Conservation (phyloP, 2,329 filamentous ascomycete genomes). For the Calonectria henricotiae region DNA sequence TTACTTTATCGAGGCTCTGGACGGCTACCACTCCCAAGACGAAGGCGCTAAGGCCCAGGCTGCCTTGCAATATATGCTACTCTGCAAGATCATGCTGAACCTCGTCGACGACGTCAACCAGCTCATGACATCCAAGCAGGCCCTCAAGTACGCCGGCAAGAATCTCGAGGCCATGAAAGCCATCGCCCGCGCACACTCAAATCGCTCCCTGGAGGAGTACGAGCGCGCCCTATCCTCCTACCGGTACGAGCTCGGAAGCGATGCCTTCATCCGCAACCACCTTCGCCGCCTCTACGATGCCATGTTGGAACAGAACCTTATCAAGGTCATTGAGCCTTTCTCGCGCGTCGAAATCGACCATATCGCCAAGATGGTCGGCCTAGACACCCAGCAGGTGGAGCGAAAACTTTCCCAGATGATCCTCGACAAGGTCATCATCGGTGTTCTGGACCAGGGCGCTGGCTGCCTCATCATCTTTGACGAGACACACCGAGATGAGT, state of each 20-base stretch:
- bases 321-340: slow-evolving; percentile 99
- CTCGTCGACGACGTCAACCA: slow-evolving; percentile 95
- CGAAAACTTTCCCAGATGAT: slow-evolving; percentile 99
- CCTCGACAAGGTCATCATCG: slow-evolving; percentile 98
- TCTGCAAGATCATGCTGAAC: slow-evolving; percentile 99
- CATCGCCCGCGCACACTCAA: slow-evolving; percentile 93
- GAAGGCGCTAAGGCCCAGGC: slow-evolving; percentile 93
- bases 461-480: slow-evolving; percentile 98
- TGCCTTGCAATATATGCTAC: slow-evolving; percentile 98
- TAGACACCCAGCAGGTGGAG: slow-evolving; percentile 97
- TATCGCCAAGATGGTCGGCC: slow-evolving; percentile 96
- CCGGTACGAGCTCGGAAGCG: slow-evolving; percentile 93
- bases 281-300: slow-evolving; percentile 96
- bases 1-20: slow-evolving; percentile 99
- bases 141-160: slow-evolving; percentile 94
- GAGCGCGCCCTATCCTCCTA: slow-evolving; percentile 93
- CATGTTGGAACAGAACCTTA: slow-evolving; percentile 99
- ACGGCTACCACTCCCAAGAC: slow-evolving; percentile 96
- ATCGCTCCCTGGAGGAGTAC: slow-evolving; percentile 97
- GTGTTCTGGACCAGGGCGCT: slow-evolving; percentile 96
- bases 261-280: slow-evolving; percentile 97
- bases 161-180: slow-evolving; percentile 99
- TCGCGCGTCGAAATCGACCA: slow-evolving; percentile 97
- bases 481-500: slow-evolving; percentile 92
- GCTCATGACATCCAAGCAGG: slow-evolving; percentile 96